Evolutionary conservation across 495 filamentous ascomycete genomes (phyloP).

Genomic region (Geoglossum glabrum): DNA sequence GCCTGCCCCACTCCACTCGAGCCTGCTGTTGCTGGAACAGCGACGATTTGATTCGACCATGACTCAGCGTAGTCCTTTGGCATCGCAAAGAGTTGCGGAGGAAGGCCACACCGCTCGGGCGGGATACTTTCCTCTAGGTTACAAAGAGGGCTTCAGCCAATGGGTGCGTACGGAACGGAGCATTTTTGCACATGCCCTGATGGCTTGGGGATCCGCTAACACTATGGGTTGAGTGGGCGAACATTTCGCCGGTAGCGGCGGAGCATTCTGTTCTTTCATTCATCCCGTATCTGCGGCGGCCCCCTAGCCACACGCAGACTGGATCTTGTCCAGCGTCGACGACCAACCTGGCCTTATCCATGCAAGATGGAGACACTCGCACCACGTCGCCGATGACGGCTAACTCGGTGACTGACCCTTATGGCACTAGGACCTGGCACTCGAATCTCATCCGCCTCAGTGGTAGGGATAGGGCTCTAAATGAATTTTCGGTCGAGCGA

Average conservation of each 20-base stretch:
- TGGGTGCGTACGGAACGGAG: constrained; percentile 44
- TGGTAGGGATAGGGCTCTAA: constrained; percentile 71
- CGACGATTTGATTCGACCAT: constrained; percentile 11
- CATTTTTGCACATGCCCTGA: not conserved
- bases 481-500: constrained; percentile 83
- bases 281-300: constrained; percentile 63
- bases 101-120: constrained; percentile 16
- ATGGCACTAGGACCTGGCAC: constrained; percentile 71
- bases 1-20: not conserved
- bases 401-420: constrained; percentile 46
- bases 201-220: not conserved
- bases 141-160: constrained; percentile 78
- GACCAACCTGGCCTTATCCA: constrained; percentile 14
- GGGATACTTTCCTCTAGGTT: constrained; percentile 62
- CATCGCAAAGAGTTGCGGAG: constrained; percentile 8
- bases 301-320: constrained; percentile 49
- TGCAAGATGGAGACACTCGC: constrained; percentile 21
- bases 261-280: constrained; percentile 80
- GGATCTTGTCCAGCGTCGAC: constrained; percentile 28
- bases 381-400: constrained; percentile 27
- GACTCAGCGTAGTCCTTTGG: constrained; percentile 4
- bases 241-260: constrained; percentile 57
- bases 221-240: constrained; percentile 49
- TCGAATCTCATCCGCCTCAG: constrained; percentile 66
- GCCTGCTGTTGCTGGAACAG: not conserved